Conservation (phyloP, 768 basidiomycete species). For the Podaxis sp. region DNA sequence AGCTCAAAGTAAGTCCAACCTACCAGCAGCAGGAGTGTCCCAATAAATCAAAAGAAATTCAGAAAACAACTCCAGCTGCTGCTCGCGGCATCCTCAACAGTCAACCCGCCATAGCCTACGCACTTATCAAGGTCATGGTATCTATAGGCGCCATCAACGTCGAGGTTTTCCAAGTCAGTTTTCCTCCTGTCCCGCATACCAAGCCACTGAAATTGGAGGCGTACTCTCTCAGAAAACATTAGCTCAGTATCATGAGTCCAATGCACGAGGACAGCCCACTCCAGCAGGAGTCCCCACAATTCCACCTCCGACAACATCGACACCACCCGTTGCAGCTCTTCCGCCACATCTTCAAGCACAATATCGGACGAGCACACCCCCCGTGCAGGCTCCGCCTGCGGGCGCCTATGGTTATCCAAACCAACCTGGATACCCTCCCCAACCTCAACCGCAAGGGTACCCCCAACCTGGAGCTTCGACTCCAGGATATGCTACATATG, state of each 20-base stretch:
- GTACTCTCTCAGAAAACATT: conserved; percentile 50
- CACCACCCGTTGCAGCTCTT: conserved; percentile 36
- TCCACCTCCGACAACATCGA: conserved; percentile 17
- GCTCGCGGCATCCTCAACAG: conserved; percentile 64
- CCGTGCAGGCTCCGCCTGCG: conserved; percentile 19
- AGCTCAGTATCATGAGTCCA: conserved; percentile 40
- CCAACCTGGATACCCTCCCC: conserved; percentile 4
- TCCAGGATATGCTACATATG: conserved; percentile 12
- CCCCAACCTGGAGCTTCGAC: conserved; percentile 12
- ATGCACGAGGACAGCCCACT: conserved; percentile 20
- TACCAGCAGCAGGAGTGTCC: background rate
- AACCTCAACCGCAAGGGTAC: conserved; percentile 15
- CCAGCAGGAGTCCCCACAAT: conserved; percentile 13
- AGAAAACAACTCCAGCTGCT: conserved; percentile 75
- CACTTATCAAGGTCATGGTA: conserved; percentile 73
- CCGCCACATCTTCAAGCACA: conserved; percentile 42
- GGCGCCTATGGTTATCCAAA: conserved; percentile 21
- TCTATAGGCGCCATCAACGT: conserved; percentile 70
- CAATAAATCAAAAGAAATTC: conserved; percentile 3
- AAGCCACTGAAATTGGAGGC: background rate
- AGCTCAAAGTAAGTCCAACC: conserved; percentile 51
- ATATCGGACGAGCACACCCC: conserved; percentile 30
- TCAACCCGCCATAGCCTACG: conserved; percentile 75
- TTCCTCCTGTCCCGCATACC: background rate
- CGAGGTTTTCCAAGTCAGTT: conserved; percentile 67